Conservation (phyloP, 345 rosid species). For the Lumnitzera racemosa region DNA sequence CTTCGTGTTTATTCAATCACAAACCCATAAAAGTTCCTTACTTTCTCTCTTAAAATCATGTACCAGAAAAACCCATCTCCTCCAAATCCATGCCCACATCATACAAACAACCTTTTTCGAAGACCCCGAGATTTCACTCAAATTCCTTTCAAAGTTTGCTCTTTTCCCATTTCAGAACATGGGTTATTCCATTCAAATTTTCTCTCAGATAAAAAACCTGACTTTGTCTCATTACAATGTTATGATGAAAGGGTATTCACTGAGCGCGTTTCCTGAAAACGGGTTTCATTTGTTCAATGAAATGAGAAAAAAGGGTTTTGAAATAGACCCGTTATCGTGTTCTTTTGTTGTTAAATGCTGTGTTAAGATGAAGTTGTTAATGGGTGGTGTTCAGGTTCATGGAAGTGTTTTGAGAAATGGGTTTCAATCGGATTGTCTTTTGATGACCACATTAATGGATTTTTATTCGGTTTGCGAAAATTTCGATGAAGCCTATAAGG, state of each 20-base stretch:
- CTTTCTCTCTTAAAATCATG: constrained; percentile 49
- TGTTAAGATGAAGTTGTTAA: constrained; percentile 22
- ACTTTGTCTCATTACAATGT: constrained; percentile 49
- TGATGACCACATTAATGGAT: constrained; percentile 62
- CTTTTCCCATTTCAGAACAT: constrained; percentile 28
- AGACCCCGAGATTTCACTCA: constrained; percentile 38
- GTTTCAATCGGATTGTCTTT: constrained; percentile 47
- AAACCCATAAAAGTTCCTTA: constrained; percentile 10
- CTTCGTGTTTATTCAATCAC: not conserved
- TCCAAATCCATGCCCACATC: constrained; percentile 62
- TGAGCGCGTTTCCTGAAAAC: constrained; percentile 35
- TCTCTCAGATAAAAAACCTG: constrained; percentile 42
- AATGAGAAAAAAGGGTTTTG: constrained; percentile 30
- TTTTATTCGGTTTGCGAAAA: constrained; percentile 33
- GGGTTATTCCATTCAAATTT: constrained; percentile 36
- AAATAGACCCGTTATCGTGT: constrained; percentile 40
- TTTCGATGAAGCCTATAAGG: constrained; percentile 33
- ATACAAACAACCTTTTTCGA: constrained; percentile 36
- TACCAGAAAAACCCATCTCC: constrained; percentile 39
- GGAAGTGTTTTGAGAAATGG: constrained; percentile 55
- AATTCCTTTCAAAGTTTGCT: constrained; percentile 46
- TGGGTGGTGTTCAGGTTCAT: constrained; percentile 61
- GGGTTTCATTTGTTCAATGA: constrained; percentile 41
- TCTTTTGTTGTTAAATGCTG: constrained; percentile 62
- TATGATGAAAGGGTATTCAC: constrained; percentile 60